phyloP scores from a whole-genome alignment of 208 protist genomes.

The Leishmania major region DNA sequence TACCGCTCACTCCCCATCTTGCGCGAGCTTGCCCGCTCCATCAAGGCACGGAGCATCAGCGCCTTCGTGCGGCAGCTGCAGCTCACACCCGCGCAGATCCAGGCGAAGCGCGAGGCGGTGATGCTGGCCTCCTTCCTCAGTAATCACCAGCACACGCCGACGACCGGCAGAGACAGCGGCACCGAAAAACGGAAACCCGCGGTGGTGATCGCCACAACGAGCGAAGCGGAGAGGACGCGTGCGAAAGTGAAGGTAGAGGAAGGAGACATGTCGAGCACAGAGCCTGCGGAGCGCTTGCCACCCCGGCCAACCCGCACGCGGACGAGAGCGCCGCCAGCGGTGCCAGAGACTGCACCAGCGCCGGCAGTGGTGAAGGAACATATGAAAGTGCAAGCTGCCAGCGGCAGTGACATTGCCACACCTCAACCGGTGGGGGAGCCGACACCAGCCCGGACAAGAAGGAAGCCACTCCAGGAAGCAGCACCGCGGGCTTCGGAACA shows the following conservation, averaged over 20 bases:
- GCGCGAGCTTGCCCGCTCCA: slow-evolving; percentile 41
- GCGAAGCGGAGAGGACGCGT: neutral
- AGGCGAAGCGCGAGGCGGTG: slow-evolving; percentile 72
- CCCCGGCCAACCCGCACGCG: neutral
- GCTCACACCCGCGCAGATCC: slow-evolving; percentile 54
- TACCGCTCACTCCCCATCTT: slow-evolving; percentile 50
- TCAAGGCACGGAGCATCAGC: slow-evolving; percentile 48
- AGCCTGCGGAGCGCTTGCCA: slow-evolving; percentile 1
- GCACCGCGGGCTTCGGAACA: neutral
- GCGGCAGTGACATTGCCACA: neutral
- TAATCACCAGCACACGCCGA: slow-evolving; percentile 7
- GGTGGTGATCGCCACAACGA: slow-evolving; percentile 3
- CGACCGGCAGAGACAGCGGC: neutral
- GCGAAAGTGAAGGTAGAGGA: slow-evolving; percentile 1
- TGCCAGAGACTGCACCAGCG: neutral
- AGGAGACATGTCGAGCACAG: neutral
- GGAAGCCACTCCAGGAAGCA: neutral
- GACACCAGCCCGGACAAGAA: neutral
- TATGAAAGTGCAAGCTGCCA: neutral
- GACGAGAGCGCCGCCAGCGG: neutral
- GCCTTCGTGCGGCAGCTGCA: slow-evolving; percentile 50
- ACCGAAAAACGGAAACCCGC: neutral
- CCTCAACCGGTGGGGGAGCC: neutral
- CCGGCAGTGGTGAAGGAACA: neutral
- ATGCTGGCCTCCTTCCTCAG: slow-evolving; percentile 40